phyloP scores from a whole-genome alignment of 2,329 filamentous ascomycete genomes.

The Cladosporium sp. region DNA sequence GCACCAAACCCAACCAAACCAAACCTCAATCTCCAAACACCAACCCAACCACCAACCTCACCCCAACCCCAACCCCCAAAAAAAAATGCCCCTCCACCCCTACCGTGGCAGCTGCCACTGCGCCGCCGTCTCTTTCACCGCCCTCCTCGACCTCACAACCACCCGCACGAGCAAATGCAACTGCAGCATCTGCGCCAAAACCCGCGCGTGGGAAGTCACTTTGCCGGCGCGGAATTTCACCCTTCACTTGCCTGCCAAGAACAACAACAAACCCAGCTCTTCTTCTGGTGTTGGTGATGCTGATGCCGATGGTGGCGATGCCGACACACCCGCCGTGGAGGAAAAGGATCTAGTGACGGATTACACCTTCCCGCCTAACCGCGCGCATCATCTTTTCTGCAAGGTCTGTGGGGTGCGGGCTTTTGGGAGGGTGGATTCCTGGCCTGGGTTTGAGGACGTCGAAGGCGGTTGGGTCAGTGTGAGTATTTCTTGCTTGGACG shows the following conservation, averaged over 20 bases:
- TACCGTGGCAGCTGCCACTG: slow-evolving; percentile 10
- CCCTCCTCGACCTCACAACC: neutral
- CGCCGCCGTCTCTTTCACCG: neutral
- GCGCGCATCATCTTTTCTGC: slow-evolving; percentile 5
- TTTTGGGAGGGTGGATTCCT: neutral
- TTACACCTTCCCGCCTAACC: slow-evolving; percentile 1
- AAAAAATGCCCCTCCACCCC: neutral
- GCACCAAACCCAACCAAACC: too few relatives aligned
- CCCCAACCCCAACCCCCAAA: too few relatives aligned
- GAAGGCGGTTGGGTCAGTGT: slow-evolving; percentile 2
- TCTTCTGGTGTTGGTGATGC: too few relatives aligned
- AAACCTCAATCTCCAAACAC: too few relatives aligned
- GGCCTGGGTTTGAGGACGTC: neutral
- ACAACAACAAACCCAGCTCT: too few relatives aligned
- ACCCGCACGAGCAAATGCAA: neutral
- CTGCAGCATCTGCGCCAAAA: slow-evolving; percentile 8
- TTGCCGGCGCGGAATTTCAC: too few relatives aligned
- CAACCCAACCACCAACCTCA: too few relatives aligned
- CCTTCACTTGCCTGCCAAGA: too few relatives aligned
- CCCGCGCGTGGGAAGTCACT: slow-evolving; percentile 7
- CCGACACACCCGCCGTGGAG: too few relatives aligned
- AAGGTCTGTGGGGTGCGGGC: neutral
- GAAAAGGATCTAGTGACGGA: too few relatives aligned
- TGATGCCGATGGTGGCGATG: too few relatives aligned
- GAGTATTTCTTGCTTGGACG: slow-evolving; percentile 6